Evolutionary conservation across 2,329 filamentous ascomycete genomes (phyloP).

Genomic region (Tricladium varicosporioides): DNA sequence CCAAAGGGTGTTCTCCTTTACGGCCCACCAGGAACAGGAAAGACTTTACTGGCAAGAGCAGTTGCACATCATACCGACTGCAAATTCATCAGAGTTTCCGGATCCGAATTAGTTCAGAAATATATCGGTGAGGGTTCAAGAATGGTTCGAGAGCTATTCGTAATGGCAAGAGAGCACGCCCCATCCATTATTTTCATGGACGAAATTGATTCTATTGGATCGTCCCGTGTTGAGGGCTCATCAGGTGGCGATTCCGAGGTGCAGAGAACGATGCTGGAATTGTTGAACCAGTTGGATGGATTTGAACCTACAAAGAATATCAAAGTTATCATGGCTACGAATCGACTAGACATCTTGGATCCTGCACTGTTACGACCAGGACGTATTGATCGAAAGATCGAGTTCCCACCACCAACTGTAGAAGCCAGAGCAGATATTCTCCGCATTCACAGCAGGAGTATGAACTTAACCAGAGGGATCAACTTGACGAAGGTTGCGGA

Average conservation of each 20-base stretch:
- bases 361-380: constrained; percentile 93
- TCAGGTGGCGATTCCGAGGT: constrained; percentile 97
- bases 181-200: constrained; percentile 99
- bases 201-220: constrained; percentile 98
- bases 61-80: constrained; percentile 98
- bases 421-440: constrained; percentile 97
- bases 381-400: constrained; percentile 97
- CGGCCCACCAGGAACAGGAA: constrained; percentile 93
- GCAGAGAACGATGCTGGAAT: constrained; percentile 96
- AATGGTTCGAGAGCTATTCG: constrained; percentile 98
- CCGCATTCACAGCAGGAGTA: constrained; percentile 94
- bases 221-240: constrained; percentile 91
- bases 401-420: constrained; percentile 94
- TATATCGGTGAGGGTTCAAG: constrained; percentile 98
- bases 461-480: constrained; percentile 97
- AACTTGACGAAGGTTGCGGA: constrained; percentile 98
- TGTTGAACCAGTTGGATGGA: constrained; percentile 96
- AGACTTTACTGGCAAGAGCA: constrained; percentile 90
- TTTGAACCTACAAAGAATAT: constrained; percentile 99
- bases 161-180: constrained; percentile 97
- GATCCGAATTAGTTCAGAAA: constrained; percentile 96
- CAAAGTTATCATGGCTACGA: constrained; percentile 99
- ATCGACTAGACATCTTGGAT: constrained; percentile 95
- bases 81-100: constrained; percentile 97
- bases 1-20: constrained; percentile 97